Base-by-base conservation (phyloP, 305 asterid genomes). In the Rubia balearica region DNA sequence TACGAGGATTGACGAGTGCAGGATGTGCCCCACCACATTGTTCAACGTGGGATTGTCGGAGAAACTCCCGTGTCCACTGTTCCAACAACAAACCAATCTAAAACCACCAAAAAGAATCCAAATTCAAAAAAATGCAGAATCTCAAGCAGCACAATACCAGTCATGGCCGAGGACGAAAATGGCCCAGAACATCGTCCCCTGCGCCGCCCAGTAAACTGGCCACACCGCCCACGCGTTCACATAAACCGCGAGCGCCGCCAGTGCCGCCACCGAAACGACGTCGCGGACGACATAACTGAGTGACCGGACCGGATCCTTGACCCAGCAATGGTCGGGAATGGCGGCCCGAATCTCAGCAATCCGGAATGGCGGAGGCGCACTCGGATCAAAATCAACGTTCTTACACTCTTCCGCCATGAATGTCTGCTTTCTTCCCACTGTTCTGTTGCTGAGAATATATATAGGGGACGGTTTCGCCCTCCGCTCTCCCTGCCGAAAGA, bases 1-100 rank as follows among this genome's bases (percentile, higher is more conserved):
- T 19, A 94, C 98, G 9, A 94, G 89, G 71, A 94, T 94, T 12
- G 88, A 83, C 61, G 98, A 94, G 75, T 94, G 98, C 67, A 91
- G 84, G 63, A 94, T 48, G 80, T 91, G 98, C 40, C 98, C 98
- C 38, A 82, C 81, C 5, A 91, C 85, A 81, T 82, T 85, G 73
- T 94, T 94, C 69, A 94, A 71, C 78, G 68, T 79, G 30, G 76
- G 76, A 61, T 78, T 64, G 72, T 74, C 79, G 3, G 97, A 94
- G 78, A 94, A 94, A 72, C 98, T 94, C 7, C 97, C 98, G 79
- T 94, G 98, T 1, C 98, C 98, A 80, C 97, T 94, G 92, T 79
- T 51, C 59, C 24, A 84, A 8, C 80, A 7, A 43, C 64, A 68
- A 45, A 16, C 49, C 8, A 33, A 27, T 3, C 3, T 13, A 41